These are phyloP conservation scores for Mucor piriformis DNA, from an alignment of 371 early-diverging fungal species.

Conservation along the genomic window DNA sequence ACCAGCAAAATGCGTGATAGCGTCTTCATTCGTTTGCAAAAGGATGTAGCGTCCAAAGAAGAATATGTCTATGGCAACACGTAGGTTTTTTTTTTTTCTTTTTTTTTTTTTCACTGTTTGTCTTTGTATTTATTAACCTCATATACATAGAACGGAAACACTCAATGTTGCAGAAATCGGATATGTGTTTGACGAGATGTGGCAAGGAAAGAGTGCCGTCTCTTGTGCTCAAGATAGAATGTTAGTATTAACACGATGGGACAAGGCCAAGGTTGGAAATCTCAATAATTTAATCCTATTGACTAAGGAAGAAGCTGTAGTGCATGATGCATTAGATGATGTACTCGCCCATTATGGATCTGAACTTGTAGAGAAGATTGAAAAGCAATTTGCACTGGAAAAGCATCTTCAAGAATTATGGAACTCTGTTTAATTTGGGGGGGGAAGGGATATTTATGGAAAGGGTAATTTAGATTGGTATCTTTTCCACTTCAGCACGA, in stretches of 20 bases:
- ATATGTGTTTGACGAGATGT: conserved; percentile 88
- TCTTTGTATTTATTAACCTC: too few relatives aligned
- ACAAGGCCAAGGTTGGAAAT: conserved; percentile 60
- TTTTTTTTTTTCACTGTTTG: too few relatives aligned
- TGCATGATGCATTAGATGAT: conserved; percentile 54
- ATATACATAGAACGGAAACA: conserved; percentile 5
- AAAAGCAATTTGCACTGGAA: conserved; percentile 22
- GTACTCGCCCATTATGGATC: conserved; percentile 42
- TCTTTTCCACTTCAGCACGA: conserved; percentile 62
- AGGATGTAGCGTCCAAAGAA: conserved; percentile 76
- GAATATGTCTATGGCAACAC: conserved; percentile 40
- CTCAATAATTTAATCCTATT: conserved; percentile 80
- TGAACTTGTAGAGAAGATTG: conserved; percentile 10
- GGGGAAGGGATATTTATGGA: not conserved
- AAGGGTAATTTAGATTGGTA: conserved; percentile 38
- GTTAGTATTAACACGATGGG: conserved; percentile 77
- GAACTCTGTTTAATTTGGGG: not conserved
- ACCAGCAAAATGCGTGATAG: conserved; percentile 75
- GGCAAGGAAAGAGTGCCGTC: conserved; percentile 78
- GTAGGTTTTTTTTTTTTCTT: too few relatives aligned
- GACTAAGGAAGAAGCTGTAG: conserved; percentile 77
- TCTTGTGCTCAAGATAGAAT: conserved; percentile 77
- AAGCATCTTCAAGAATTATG: conserved; percentile 20
- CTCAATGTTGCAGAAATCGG: conserved; percentile 74
- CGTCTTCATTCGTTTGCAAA: conserved; percentile 72